Evolutionary conservation across 2,329 filamentous ascomycete genomes (phyloP).

Genomic region (Mycosphaerella sp.): DNA sequence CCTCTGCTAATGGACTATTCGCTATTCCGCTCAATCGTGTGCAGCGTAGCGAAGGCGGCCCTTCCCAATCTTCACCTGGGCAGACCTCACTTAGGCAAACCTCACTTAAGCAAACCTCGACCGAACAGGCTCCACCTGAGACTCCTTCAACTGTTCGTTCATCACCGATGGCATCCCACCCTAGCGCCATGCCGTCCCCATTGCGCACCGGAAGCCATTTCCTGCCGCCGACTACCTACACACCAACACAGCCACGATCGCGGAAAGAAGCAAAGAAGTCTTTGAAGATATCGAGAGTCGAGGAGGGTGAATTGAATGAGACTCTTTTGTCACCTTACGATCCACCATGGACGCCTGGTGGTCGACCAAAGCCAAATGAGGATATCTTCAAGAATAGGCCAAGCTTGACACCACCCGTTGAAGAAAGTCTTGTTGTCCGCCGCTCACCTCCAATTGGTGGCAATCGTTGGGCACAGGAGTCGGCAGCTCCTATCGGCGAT

Average conservation of each 20-base stretch:
- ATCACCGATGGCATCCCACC: constrained; percentile 22
- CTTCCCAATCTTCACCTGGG: not conserved
- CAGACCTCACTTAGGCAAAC: too few species aligned
- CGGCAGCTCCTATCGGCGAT: constrained; percentile 1
- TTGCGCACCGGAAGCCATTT: constrained; percentile 17
- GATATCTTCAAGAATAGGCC: constrained; percentile 18
- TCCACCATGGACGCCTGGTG: constrained; percentile 9
- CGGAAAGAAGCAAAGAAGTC: constrained; percentile 9
- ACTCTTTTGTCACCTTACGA: constrained; percentile 9
- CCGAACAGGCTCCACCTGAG: not conserved
- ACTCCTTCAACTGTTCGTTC: not conserved
- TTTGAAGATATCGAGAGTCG: constrained; percentile 1
- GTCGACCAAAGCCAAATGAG: constrained; percentile 10
- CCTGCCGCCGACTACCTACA: constrained; percentile 21
- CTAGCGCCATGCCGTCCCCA: constrained; percentile 29
- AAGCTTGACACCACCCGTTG: not conserved
- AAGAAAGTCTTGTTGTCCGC: constrained; percentile 8
- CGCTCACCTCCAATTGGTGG: constrained; percentile 10
- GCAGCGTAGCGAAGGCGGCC: not conserved
- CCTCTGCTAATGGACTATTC: constrained; percentile 11
- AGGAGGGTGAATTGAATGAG: constrained; percentile 5
- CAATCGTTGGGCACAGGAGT: not conserved
- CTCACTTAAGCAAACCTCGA: not conserved
- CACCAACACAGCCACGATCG: constrained; percentile 11
- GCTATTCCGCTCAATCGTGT: constrained; percentile 10